These are phyloP conservation scores for Ceratobasidium theobromae DNA, from an alignment of 1,284 basidiomycete species.

Conservation along the genomic window DNA sequence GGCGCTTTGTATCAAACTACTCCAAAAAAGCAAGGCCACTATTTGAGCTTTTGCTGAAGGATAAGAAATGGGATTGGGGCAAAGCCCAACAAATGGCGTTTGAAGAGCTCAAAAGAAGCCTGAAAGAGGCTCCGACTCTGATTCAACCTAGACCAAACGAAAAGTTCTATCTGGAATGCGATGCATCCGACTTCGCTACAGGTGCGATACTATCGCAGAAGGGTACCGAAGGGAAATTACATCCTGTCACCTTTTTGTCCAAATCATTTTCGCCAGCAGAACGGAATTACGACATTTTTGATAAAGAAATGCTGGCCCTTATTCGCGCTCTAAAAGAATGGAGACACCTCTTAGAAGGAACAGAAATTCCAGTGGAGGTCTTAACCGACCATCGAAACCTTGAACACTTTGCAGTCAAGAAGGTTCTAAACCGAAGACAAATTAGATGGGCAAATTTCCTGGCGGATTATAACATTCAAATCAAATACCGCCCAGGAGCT, in stretches of 20 bases:
- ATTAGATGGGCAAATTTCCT: slow-evolving; percentile 39
- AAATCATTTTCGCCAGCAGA: slow-evolving; percentile 37
- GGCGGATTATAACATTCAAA: slow-evolving; percentile 35
- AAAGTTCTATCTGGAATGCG: slow-evolving; percentile 27
- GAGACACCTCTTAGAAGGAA: slow-evolving; percentile 38
- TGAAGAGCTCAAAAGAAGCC: neutral
- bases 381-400: slow-evolving; percentile 7
- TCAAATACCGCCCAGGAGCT: slow-evolving; percentile 38
- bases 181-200: slow-evolving; percentile 3
- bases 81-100: neutral
- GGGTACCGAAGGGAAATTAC: neutral
- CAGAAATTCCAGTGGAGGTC: slow-evolving; percentile 14
- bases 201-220: neutral
- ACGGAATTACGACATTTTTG: slow-evolving; percentile 41
- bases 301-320: slow-evolving; percentile 33
- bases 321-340: slow-evolving; percentile 35
- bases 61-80: slow-evolving; percentile 2
- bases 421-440: slow-evolving; percentile 35
- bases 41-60: slow-evolving; percentile 37
- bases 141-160: neutral
- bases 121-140: neutral
- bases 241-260: slow-evolving; percentile 7
- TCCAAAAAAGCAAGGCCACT: slow-evolving; percentile 38
- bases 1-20: slow-evolving; percentile 42
- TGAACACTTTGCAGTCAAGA: neutral